Base-by-base conservation (phyloP, 1,139 yeast genomes). In the Magnusiomyces fungicola region DNA sequence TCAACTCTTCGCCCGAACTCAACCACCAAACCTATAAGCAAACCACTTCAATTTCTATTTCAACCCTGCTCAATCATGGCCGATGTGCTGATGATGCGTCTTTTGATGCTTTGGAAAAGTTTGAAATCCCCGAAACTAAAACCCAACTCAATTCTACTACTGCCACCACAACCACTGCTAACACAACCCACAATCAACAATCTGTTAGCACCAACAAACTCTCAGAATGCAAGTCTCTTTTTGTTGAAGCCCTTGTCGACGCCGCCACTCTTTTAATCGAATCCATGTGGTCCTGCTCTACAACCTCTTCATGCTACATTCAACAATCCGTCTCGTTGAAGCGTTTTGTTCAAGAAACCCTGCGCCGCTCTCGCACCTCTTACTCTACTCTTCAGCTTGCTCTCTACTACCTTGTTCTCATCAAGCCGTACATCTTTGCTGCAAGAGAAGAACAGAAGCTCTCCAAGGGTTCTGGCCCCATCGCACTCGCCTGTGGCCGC, bases 321-420 rank as follows among this genome's bases (percentile, higher is more conserved):
- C 16, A 51, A 50, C 45, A 57, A 27, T 50, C 63, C 14, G 60
- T 69, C 55, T 68, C 72, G n/a, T 59, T 70, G 30, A 61, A 63
- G 25, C 56, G 60, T 47, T 85, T 80, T 58, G 70, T 84, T 44
- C 73, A 77, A 53, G 92, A 83, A 61, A 76, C 84, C 34, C 69
- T 85, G 55, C 76, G 78, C 56, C 74, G 94, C 53, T 81, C 90
- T 12, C 79, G 82, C 57, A 76, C 86, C 38, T 78, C 86, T 12
- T 74, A 78, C 54, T 76, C 81, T 48, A 74, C 83, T 4, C 72
- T 85, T 53, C 88, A 83, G 61, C 73, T 83, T 44, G 76, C 88
- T 5, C 71, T 86, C 53, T 83, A 72, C 63, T 85, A 84, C 62
- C 61, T 84, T 42, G 68, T 76, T 54, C 76, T 76, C 55, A 63